phyloP scores from a whole-genome alignment of 179 eudicot species.

The Patellifolia procumbens region DNA sequence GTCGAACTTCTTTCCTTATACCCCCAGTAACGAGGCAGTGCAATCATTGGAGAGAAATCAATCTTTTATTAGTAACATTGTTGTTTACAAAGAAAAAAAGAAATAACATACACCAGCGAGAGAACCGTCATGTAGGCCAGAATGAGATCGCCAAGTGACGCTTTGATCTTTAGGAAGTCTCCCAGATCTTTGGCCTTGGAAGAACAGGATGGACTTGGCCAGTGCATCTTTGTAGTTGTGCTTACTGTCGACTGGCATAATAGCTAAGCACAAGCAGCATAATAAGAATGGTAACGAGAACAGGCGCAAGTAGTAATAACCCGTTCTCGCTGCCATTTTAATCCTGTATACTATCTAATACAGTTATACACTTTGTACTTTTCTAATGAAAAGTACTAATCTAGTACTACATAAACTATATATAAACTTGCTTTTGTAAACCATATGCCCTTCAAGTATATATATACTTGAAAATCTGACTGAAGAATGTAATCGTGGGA shows the following conservation, averaged over 20 bases:
- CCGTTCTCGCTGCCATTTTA: conserved; percentile 19
- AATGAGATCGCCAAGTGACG: conserved; percentile 60
- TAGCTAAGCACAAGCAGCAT: conserved; percentile 11
- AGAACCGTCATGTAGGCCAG: conserved; percentile 69
- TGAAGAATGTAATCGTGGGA: background rate
- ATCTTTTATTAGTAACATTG: background rate
- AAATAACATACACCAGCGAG: conserved; percentile 55
- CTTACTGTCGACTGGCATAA: background rate
- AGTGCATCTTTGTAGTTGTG: conserved; percentile 50
- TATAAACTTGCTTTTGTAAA: background rate
- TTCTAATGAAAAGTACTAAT: background rate
- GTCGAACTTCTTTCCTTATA: too few relatives aligned
- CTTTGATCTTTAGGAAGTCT: conserved; percentile 49
- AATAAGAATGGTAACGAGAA: conserved; percentile 18
- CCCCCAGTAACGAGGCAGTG: too few relatives aligned
- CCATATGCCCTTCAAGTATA: background rate
- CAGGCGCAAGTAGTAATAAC: conserved; percentile 14
- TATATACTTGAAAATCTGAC: background rate
- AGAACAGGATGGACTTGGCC: conserved; percentile 77
- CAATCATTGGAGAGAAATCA: background rate
- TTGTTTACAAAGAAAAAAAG: background rate
- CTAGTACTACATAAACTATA: background rate
- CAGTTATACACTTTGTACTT: background rate
- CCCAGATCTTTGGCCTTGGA: conserved; percentile 88
- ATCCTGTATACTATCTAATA: background rate